Conservation (phyloP, 805 yeast species). For the Cyberlindnera americana region DNA sequence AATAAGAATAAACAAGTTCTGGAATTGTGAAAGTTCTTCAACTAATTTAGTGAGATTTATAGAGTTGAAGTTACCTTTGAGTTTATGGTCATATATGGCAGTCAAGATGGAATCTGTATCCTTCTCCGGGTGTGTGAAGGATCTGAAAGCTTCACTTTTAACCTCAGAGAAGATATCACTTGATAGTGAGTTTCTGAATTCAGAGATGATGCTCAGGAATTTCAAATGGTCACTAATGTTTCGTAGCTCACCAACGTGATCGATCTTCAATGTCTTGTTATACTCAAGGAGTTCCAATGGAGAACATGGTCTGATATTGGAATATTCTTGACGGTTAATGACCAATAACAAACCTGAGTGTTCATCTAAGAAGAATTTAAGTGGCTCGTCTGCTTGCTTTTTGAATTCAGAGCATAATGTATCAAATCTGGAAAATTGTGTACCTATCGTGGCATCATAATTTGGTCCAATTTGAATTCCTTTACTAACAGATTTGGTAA, state of each 20-base stretch:
- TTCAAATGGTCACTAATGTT: conserved; percentile 25
- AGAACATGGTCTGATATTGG: conserved; percentile 34
- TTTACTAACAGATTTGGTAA: conserved; percentile 31
- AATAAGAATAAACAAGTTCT: conserved; percentile 34
- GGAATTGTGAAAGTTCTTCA: conserved; percentile 36
- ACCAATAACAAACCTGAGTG: conserved; percentile 30
- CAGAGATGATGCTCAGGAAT: conserved; percentile 32
- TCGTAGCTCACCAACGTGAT: conserved; percentile 8
- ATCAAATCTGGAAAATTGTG: conserved; percentile 67
- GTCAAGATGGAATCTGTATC: conserved; percentile 28
- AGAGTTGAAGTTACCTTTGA: conserved; percentile 41
- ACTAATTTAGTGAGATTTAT: conserved; percentile 37
- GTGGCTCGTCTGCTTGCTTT: conserved; percentile 56
- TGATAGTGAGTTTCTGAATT: conserved; percentile 40
- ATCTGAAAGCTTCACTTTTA: conserved; percentile 34
- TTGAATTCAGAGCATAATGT: conserved; percentile 69
- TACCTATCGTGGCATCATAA: conserved; percentile 36
- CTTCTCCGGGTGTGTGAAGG: conserved; percentile 30
- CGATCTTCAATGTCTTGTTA: conserved; percentile 25
- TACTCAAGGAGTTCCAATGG: conserved; percentile 32
- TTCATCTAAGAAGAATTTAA: conserved; percentile 43
- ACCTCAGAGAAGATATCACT: conserved; percentile 33
- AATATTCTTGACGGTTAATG: conserved; percentile 33
- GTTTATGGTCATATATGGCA: conserved; percentile 37
- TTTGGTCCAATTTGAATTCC: conserved; percentile 30